These are phyloP conservation scores for Dalbergia cultrata DNA, from an alignment of 306 rosid genomes.

Conservation along the genomic window DNA sequence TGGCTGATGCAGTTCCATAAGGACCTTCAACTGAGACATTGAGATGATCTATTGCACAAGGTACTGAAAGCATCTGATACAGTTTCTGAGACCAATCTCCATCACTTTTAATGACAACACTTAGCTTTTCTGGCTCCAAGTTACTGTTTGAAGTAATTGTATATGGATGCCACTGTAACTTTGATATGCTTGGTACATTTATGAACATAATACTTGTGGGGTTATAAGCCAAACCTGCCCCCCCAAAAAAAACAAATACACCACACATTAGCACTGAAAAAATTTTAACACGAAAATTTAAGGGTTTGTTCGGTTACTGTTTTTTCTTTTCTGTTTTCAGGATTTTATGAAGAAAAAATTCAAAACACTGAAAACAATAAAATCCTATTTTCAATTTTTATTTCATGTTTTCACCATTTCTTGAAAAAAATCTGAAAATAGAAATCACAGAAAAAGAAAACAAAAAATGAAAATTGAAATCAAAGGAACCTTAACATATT, in stretches of 20 bases:
- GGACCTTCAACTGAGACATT: conserved; percentile 79
- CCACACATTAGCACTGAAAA: neutral
- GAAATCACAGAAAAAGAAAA: too few species aligned
- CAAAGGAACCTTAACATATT: too few species aligned
- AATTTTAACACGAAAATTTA: neutral
- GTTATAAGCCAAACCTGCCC: conserved; percentile 62
- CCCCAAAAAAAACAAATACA: neutral
- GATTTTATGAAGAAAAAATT: too few species aligned
- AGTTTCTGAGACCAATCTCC: conserved; percentile 78
- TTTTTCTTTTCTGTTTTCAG: too few species aligned
- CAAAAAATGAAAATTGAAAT: too few species aligned
- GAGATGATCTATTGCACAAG: conserved; percentile 56
- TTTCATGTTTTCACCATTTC: too few species aligned
- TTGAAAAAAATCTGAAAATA: too few species aligned
- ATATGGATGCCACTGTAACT: conserved; percentile 89
- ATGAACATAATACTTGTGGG: conserved; percentile 73
- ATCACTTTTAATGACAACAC: conserved; percentile 65
- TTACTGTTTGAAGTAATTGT: conserved; percentile 69
- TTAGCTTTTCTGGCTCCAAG: conserved; percentile 64
- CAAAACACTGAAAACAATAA: too few species aligned
- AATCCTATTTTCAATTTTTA: too few species aligned
- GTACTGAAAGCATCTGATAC: conserved; percentile 59
- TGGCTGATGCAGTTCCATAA: conserved; percentile 68
- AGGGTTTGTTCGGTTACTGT: neutral
- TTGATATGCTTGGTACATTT: conserved; percentile 72